Conservation (phyloP, 2,329 filamentous ascomycete genomes). For the Colletotrichum eleusines region DNA sequence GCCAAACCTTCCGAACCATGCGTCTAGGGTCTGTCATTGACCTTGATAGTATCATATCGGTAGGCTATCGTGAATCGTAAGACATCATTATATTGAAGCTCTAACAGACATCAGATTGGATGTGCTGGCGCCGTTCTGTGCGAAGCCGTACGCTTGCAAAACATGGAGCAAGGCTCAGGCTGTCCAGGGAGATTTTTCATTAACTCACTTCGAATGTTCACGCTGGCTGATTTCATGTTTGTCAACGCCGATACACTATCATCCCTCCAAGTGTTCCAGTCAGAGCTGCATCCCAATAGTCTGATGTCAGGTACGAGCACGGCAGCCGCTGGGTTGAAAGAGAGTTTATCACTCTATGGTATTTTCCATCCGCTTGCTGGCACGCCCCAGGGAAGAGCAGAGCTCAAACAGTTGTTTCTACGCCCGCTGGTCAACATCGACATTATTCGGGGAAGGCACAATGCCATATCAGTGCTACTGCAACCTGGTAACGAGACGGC, state of each 20-base stretch:
- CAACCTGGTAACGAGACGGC: slow-evolving; percentile 73
- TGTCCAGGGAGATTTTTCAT: slow-evolving; percentile 13
- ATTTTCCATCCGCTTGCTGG: slow-evolving; percentile 80
- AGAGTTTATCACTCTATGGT: slow-evolving; percentile 86
- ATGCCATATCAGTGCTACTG: slow-evolving; percentile 75
- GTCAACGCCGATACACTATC: slow-evolving; percentile 83
- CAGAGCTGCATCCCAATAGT: slow-evolving; percentile 85
- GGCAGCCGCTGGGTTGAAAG: slow-evolving; percentile 75
- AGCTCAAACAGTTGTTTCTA: slow-evolving; percentile 84
- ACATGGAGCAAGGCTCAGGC: neutral
- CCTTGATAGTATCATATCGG: slow-evolving; percentile 78
- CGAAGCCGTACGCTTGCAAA: slow-evolving; percentile 73
- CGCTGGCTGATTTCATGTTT: slow-evolving; percentile 75
- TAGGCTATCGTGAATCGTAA: slow-evolving; percentile 50
- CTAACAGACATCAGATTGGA: slow-evolving; percentile 65
- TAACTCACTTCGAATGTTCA: slow-evolving; percentile 76
- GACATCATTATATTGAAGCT: too few species aligned
- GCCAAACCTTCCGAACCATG: slow-evolving; percentile 72
- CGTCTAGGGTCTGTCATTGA: slow-evolving; percentile 78
- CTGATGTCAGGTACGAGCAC: slow-evolving; percentile 78
- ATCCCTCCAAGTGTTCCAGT: slow-evolving; percentile 86
- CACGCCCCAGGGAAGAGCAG: slow-evolving; percentile 82
- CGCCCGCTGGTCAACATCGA: slow-evolving; percentile 78
- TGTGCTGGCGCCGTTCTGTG: slow-evolving; percentile 90
- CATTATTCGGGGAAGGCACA: slow-evolving; percentile 78